Base-by-base conservation (phyloP, 78 protist genomes). In the Andalucia godoyi region DNA sequence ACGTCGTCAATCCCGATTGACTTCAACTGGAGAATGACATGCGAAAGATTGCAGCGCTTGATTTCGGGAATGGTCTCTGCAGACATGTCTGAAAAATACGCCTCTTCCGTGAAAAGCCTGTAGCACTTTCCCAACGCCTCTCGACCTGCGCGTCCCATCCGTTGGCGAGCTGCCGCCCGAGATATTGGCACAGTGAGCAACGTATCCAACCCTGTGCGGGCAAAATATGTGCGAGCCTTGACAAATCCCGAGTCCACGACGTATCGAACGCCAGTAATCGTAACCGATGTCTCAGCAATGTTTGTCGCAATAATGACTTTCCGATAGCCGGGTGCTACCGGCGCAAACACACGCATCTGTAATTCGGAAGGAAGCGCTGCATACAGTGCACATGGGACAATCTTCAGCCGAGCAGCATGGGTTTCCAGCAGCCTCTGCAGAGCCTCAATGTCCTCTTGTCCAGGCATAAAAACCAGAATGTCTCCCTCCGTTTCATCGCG, bases 271-370 rank as follows among this genome's bases (percentile, higher is more conserved):
- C 90, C 92, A 40, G 81, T 37, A 68, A 94, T 79, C 13, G 98
- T 94, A 5, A 94, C 39, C 2, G 95, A 88, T 0, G 96, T 92
- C 47, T 95, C 98, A 2, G 98, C 98, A 25, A 95, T 85, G 53
- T 95, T 95, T 0, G 98, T 95, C 9, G 97, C 79, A 0, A 91
- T 59, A 12, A 90, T 67, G 29, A 87, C 79, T 71, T 91, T 91
- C 46, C 96, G 78, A 10, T 64, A 21, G 0, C 89, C 88, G 5
- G n/a, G 52, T 1, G 94, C 94, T 23, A 92, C 57, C 6, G 75
- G 79, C 23, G 57, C 90, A 40, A 89, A 89, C 10, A 65, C 94
- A 23, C 54, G 71, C 82, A 71, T 45, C 51, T 88, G 94, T 49
- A 63, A 66, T 27, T 74, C 86, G 34, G 66, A 59, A 53, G 93